A percentile compares a stretch with the other conserved stretches of the same genome.
phyloP scores from a whole-genome alignment of 805 yeast genomes.

The Tetrapisispora pingtungensis region DNA sequence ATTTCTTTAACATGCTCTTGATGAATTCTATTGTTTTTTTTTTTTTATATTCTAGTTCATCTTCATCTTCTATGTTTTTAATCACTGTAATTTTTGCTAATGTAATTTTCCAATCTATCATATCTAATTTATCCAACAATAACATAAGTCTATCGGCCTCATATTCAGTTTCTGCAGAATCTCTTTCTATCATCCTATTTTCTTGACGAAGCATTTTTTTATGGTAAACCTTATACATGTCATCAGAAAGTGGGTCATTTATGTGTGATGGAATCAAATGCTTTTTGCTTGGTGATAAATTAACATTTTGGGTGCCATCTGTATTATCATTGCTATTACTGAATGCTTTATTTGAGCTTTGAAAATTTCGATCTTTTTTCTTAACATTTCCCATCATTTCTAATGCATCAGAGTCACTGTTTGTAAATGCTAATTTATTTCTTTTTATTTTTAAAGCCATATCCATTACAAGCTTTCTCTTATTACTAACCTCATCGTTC shows the following conservation, averaged over 20 bases:
- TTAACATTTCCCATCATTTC: neutral
- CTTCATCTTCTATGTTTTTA: conserved; percentile 35
- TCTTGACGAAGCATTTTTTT: conserved; percentile 56
- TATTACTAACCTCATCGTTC: conserved; percentile 4
- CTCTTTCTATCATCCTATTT: conserved; percentile 49
- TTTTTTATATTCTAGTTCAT: conserved; percentile 45
- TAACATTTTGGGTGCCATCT: neutral
- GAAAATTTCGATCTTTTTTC: too few relatives aligned
- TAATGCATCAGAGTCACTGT: neutral
- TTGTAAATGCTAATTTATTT: neutral
- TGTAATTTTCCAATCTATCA: conserved; percentile 39
- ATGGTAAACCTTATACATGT: conserved; percentile 39
- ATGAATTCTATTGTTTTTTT: conserved; percentile 42
- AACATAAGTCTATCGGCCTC: conserved; percentile 44
- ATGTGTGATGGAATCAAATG: neutral
- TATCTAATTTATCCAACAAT: conserved; percentile 36
- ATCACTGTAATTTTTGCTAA: conserved; percentile 42
- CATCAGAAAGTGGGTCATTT: conserved; percentile 41
- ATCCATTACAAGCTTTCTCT: conserved; percentile 9
- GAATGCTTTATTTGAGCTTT: too few relatives aligned
- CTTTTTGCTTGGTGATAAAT: neutral
- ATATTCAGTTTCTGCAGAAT: conserved; percentile 32
- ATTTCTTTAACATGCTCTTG: conserved; percentile 25
- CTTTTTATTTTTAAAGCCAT: conserved; percentile 15
- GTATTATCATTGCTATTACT: too few relatives aligned